Evolutionary conservation across 805 yeast species (phyloP).

Genomic region (Saturnispora halmiae): DNA sequence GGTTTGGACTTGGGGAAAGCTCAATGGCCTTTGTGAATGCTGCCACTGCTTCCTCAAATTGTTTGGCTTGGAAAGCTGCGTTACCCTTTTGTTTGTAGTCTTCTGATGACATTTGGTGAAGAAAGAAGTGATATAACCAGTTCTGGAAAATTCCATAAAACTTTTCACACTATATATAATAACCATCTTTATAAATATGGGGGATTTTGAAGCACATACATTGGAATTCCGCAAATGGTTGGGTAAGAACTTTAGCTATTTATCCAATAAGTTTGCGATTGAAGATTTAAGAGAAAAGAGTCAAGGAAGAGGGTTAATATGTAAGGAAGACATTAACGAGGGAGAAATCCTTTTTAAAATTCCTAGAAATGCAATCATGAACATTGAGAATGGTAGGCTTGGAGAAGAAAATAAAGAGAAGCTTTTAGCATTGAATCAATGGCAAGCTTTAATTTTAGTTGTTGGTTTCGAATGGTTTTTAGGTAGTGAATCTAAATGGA

Average conservation of each 20-base stretch:
- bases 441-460: constrained; percentile 71
- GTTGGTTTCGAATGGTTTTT: constrained; percentile 52
- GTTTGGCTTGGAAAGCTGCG: constrained; percentile 83
- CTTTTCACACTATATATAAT: background rate
- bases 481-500: constrained; percentile 50
- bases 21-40: constrained; percentile 81
- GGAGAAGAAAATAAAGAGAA: constrained; percentile 27
- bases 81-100: constrained; percentile 89
- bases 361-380: constrained; percentile 50
- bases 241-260: constrained; percentile 29
- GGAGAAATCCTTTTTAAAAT: constrained; percentile 64
- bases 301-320: constrained; percentile 77
- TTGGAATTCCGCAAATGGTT: constrained; percentile 39
- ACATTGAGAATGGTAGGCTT: constrained; percentile 49
- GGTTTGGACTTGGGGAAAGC: constrained; percentile 74
- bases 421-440: constrained; percentile 43
- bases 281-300: constrained; percentile 47
- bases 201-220: constrained; percentile 27
- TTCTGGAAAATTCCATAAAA: constrained; percentile 3
- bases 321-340: constrained; percentile 46
- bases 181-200: background rate
- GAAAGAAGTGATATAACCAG: background rate
- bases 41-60: constrained; percentile 71
- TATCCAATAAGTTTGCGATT: constrained; percentile 51
- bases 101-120: constrained; percentile 45